Conservation (phyloP, 1,284 basidiomycete genomes). For the Acaromyces ingoldii region DNA sequence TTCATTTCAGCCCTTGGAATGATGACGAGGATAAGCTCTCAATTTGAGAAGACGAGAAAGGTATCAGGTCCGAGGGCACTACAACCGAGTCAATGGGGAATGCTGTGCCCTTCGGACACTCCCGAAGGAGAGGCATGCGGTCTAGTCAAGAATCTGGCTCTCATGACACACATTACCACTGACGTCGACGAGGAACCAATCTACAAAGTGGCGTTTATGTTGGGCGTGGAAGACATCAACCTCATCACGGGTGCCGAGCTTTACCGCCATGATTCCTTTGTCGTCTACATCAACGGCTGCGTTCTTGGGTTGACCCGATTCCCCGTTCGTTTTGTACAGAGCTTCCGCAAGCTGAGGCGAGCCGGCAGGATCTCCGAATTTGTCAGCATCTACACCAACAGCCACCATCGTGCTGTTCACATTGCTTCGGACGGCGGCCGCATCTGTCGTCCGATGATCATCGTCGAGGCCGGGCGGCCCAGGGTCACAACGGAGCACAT, state of each 20-base stretch:
- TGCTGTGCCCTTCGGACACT: slow-evolving; percentile 96
- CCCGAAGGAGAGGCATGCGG: slow-evolving; percentile 99
- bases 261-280: slow-evolving; percentile 80
- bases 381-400: slow-evolving; percentile 92
- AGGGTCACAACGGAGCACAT: slow-evolving; percentile 80
- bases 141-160: slow-evolving; percentile 93
- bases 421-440: slow-evolving; percentile 96
- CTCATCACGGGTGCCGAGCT: slow-evolving; percentile 92
- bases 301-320: slow-evolving; percentile 88
- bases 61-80: slow-evolving; percentile 95
- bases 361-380: slow-evolving; percentile 92
- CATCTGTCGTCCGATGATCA: slow-evolving; percentile 96
- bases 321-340: slow-evolving; percentile 76
- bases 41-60: slow-evolving; percentile 99
- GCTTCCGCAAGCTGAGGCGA: slow-evolving; percentile 86
- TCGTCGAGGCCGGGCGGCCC: slow-evolving; percentile 78
- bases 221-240: slow-evolving; percentile 94
- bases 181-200: slow-evolving; percentile 96
- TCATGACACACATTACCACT: slow-evolving; percentile 99
- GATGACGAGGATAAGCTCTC: slow-evolving; percentile 99
- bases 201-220: slow-evolving; percentile 79
- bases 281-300: slow-evolving; percentile 95
- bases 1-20: slow-evolving; percentile 98
- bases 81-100: slow-evolving; percentile 98
- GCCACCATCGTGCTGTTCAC: slow-evolving; percentile 89